Conservation (phyloP, 176 grass and related monocot genomes). For the Pharus latifolius region DNA sequence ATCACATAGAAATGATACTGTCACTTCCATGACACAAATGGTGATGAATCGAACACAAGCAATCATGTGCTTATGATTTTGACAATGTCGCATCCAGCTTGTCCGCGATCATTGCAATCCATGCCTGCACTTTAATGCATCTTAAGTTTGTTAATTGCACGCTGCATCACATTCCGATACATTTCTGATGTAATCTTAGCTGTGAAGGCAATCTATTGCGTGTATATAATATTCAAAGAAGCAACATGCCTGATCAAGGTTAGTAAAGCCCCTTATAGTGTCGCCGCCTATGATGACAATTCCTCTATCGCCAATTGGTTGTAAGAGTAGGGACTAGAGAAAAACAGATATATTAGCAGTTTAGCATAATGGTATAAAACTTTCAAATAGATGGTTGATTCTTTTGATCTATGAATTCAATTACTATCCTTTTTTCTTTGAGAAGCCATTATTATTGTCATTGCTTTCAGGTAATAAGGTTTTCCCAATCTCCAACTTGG, state of each 20-base stretch:
- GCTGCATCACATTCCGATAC: too few relatives aligned
- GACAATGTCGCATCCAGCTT: slow-evolving; percentile 82
- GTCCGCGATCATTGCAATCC: slow-evolving; percentile 76
- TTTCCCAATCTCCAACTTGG: too few relatives aligned
- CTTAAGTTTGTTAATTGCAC: too few relatives aligned
- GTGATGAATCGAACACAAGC: not conserved
- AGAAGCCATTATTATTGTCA: too few relatives aligned
- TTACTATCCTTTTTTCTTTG: too few relatives aligned
- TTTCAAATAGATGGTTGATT: not conserved
- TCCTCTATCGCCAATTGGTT: slow-evolving; percentile 76
- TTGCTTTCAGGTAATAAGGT: too few relatives aligned
- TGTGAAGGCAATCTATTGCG: too few relatives aligned
- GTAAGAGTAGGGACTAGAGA: slow-evolving; percentile 65
- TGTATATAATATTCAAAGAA: not conserved
- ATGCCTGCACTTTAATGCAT: slow-evolving; percentile 52
- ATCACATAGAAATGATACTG: not conserved
- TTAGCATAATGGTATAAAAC: not conserved
- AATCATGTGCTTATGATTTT: slow-evolving; percentile 10
- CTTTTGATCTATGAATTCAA: not conserved
- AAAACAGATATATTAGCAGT: not conserved
- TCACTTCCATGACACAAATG: not conserved
- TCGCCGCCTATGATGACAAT: slow-evolving; percentile 73
- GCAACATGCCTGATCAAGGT: slow-evolving; percentile 56
- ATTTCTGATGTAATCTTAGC: too few relatives aligned
- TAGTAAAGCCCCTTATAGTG: slow-evolving; percentile 79